These are phyloP conservation scores for Xylariaceae sp. DNA, from an alignment of 2,329 filamentous ascomycete species.

Conservation along the genomic window DNA sequence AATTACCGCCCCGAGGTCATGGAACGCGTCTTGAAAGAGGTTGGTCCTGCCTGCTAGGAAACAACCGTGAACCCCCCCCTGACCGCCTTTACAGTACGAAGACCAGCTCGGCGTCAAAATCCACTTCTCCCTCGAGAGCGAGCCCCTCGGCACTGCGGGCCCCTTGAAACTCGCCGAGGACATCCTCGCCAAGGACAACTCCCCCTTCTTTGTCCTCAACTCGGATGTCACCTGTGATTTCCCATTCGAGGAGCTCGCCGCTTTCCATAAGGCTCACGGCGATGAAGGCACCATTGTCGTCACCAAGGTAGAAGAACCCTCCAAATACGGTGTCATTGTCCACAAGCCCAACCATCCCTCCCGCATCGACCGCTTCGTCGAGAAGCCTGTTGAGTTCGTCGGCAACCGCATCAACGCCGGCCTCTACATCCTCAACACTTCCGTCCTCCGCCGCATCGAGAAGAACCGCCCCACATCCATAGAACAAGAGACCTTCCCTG, in stretches of 20 bases:
- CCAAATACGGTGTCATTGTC: conserved; percentile 97
- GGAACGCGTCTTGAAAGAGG: conserved; percentile 88
- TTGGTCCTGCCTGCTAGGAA: conserved; percentile 37
- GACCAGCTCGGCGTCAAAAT: conserved; percentile 90
- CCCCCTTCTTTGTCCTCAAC: conserved; percentile 97
- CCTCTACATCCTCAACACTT: conserved; percentile 96
- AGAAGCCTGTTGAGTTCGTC: conserved; percentile 98
- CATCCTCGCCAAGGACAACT: conserved; percentile 87
- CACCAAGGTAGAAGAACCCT: conserved; percentile 98
- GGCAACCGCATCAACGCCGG: conserved; percentile 98
- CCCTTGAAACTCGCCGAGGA: conserved; percentile 93
- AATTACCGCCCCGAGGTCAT: conserved; percentile 99
- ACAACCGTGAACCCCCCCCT: conserved; percentile 15
- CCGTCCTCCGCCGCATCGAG: conserved; percentile 85
- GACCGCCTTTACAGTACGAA: conserved; percentile 62
- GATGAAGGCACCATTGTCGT: conserved; percentile 97
- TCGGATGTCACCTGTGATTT: conserved; percentile 98
- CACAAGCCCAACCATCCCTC: conserved; percentile 91
- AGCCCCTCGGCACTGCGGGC: conserved; percentile 91
- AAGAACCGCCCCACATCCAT: conserved; percentile 88
- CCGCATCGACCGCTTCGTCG: conserved; percentile 96
- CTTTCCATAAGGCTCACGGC: conserved; percentile 90
- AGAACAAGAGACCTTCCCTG: conserved; percentile 97
- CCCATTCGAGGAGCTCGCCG: conserved; percentile 83
- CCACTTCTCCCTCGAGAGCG: conserved; percentile 93